Conservation (phyloP, 2,329 filamentous ascomycete species). For the Exophiala mesophila region DNA sequence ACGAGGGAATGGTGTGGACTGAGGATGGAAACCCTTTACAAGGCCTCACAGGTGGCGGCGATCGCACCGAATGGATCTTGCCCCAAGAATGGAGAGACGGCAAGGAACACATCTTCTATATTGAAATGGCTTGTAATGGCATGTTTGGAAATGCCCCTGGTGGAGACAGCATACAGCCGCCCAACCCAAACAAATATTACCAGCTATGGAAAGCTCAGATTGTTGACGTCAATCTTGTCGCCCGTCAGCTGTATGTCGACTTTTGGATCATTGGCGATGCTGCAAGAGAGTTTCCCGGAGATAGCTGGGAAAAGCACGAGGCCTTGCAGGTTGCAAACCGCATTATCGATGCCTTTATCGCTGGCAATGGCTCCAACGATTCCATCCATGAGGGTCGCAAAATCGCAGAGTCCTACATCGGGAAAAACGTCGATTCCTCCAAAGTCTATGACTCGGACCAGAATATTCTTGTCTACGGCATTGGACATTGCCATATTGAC, state of each 20-base stretch:
- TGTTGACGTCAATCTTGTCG: slow-evolving; percentile 80
- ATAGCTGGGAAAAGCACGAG: slow-evolving; percentile 84
- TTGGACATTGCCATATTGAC: slow-evolving; percentile 97
- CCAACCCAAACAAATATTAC: slow-evolving; percentile 77
- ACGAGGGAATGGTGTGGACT: slow-evolving; percentile 91
- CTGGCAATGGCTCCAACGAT: slow-evolving; percentile 65
- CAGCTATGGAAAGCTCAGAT: slow-evolving; percentile 74
- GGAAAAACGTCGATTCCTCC: slow-evolving; percentile 71
- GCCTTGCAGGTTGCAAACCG: slow-evolving; percentile 77
- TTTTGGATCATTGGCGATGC: slow-evolving; percentile 95
- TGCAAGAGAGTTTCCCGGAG: slow-evolving; percentile 79
- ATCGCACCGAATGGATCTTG: slow-evolving; percentile 86
- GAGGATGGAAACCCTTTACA: slow-evolving; percentile 86
- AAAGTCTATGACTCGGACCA: slow-evolving; percentile 76
- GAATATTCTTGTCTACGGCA: slow-evolving; percentile 73
- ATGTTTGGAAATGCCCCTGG: slow-evolving; percentile 94
- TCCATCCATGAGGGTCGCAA: slow-evolving; percentile 75
- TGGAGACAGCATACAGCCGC: slow-evolving; percentile 83
- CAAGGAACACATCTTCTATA: slow-evolving; percentile 81
- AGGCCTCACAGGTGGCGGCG: slow-evolving; percentile 82
- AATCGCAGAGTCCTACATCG: slow-evolving; percentile 78
- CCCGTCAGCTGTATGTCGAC: slow-evolving; percentile 78
- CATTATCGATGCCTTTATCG: slow-evolving; percentile 86
- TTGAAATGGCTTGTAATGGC: slow-evolving; percentile 97
- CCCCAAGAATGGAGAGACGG: slow-evolving; percentile 77